Evolutionary conservation across 1,139 yeast species (phyloP).

Genomic region (Pneumocystis canis): DNA sequence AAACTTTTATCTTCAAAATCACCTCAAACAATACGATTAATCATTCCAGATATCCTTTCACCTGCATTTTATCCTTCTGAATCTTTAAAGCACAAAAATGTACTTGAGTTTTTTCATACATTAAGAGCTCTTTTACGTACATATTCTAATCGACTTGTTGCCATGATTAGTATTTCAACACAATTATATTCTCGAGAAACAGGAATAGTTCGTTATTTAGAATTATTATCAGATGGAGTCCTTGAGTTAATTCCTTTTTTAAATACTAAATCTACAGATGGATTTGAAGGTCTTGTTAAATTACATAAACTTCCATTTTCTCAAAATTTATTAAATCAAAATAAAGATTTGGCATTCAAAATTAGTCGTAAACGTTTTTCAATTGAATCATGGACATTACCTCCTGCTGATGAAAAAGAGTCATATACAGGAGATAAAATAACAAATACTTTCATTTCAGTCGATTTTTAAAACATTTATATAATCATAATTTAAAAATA

Average conservation of each 20-base stretch:
- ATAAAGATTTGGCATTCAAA: constrained; percentile 10
- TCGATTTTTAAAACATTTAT: not conserved
- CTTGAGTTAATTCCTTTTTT: constrained; percentile 64
- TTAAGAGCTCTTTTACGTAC: constrained; percentile 42
- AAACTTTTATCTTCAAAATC: constrained; percentile 9
- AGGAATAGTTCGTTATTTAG: constrained; percentile 39
- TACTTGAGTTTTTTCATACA: constrained; percentile 49
- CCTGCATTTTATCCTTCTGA: constrained; percentile 60
- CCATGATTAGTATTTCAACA: constrained; percentile 45
- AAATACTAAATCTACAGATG: constrained; percentile 4
- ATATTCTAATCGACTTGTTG: constrained; percentile 33
- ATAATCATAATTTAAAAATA: not conserved
- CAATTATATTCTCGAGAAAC: constrained; percentile 48
- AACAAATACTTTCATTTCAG: not conserved
- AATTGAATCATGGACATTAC: constrained; percentile 11
- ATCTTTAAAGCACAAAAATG: constrained; percentile 34
- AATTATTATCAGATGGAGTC: constrained; percentile 51
- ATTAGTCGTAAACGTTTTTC: constrained; percentile 8
- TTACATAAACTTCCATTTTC: constrained; percentile 10
- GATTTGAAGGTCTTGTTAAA: constrained; percentile 12
- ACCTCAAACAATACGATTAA: constrained; percentile 39
- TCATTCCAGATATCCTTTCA: constrained; percentile 61
- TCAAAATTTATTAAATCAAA: not conserved
- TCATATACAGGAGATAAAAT: not conserved
- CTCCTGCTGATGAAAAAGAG: constrained; percentile 10